Conservation (phyloP, 177 flowering plant species). For the Vitis hybrid region DNA sequence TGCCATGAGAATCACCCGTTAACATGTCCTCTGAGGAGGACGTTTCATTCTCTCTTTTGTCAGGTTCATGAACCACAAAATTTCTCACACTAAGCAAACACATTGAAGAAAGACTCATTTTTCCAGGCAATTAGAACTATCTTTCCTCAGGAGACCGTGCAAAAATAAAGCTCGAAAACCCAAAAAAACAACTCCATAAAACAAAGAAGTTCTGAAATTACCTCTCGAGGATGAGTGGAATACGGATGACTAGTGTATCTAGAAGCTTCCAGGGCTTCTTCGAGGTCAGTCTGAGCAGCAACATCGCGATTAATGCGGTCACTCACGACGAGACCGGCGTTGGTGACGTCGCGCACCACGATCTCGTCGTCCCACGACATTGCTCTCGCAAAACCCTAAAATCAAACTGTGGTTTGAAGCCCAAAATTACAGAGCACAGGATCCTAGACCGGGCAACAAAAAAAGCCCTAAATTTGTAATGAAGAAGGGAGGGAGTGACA, state of each 20-base stretch:
- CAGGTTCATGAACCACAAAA: too few species aligned
- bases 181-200: neutral
- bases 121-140: neutral
- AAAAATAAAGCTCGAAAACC: neutral
- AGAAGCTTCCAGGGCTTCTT: slow-evolving; percentile 94
- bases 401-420: neutral
- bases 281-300: slow-evolving; percentile 73
- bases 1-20: too few species aligned
- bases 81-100: too few species aligned
- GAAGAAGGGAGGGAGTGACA: too few species aligned
- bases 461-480: too few species aligned
- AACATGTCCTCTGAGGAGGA: too few species aligned
- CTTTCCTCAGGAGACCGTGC: neutral
- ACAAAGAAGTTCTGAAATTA: slow-evolving; percentile 15
- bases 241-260: slow-evolving; percentile 94
- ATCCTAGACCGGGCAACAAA: too few species aligned
- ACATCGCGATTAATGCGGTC: slow-evolving; percentile 79
- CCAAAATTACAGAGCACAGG: too few species aligned
- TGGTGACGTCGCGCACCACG: slow-evolving; percentile 71
- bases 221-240: slow-evolving; percentile 90
- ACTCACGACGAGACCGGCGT: slow-evolving; percentile 81
- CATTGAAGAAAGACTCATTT: too few species aligned
- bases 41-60: too few species aligned
- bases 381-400: neutral
- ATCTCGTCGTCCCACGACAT: slow-evolving; percentile 84